These are phyloP conservation scores for Aureococcus anophagefferens DNA, from an alignment of 108 stramenopile genomes.

Conservation along the genomic window DNA sequence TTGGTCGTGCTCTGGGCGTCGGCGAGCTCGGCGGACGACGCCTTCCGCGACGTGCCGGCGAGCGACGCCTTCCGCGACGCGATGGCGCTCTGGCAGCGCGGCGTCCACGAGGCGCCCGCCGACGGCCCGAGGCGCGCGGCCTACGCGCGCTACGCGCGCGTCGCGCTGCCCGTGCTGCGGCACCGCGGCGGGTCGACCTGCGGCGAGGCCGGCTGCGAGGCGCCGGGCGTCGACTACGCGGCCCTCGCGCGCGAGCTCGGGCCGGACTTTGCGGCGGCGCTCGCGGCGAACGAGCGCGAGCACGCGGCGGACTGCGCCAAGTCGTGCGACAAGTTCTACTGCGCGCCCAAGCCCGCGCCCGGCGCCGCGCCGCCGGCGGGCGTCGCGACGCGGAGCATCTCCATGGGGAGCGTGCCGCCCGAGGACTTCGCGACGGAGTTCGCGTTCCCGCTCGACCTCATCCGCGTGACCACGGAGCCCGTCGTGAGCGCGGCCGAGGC, in stretches of 20 bases:
- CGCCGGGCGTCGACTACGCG: neutral
- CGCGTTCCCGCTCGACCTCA: conserved; percentile 51
- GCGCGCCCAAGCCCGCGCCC: conserved; percentile 14
- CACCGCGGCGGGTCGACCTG: neutral
- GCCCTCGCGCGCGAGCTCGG: neutral
- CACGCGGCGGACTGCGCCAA: conserved; percentile 33
- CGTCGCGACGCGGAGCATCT: conserved; percentile 11
- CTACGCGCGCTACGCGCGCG: neutral
- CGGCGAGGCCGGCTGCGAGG: neutral
- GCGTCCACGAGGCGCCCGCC: neutral
- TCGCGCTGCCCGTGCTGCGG: neutral
- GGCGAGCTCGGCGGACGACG: no score
- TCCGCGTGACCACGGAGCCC: conserved; percentile 46
- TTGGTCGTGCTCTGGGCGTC: no score
- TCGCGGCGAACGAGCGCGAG: conserved; percentile 1
- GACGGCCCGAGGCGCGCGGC: neutral
- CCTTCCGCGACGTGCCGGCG: no score
- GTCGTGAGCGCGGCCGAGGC: conserved; percentile 42
- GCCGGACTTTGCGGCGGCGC: neutral
- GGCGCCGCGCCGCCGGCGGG: neutral
- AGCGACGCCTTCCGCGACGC: no score
- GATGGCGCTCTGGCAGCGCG: neutral
- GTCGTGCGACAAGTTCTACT: conserved; percentile 52
- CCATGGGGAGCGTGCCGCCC: conserved; percentile 50
- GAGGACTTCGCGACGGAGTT: conserved; percentile 57